phyloP scores from a whole-genome alignment of 208 protist genomes.

The Trypanosoma boissoni region DNA sequence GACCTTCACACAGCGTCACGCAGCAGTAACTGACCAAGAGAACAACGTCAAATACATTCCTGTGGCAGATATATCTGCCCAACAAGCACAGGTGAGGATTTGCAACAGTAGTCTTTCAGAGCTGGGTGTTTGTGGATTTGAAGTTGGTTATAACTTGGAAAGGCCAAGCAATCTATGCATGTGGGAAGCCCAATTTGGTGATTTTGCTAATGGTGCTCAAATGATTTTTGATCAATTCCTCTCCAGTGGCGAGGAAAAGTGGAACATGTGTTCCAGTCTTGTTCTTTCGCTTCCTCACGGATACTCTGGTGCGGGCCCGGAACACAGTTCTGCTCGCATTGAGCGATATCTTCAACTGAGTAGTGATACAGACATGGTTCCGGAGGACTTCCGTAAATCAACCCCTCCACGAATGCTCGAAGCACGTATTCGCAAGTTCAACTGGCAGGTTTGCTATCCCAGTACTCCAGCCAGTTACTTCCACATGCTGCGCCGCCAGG shows the following conservation, averaged over 20 bases:
- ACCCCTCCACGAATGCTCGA: conserved; percentile 63
- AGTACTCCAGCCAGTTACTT: conserved; percentile 99
- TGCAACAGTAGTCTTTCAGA: conserved; percentile 96
- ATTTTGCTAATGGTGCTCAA: conserved; percentile 99
- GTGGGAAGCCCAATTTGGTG: conserved; percentile 99
- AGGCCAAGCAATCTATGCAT: conserved; percentile 94
- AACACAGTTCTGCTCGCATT: conserved; percentile 97
- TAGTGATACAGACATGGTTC: conserved; percentile 88
- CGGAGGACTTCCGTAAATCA: conserved; percentile 62
- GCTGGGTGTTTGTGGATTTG: conserved; percentile 97
- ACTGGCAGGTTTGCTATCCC: conserved; percentile 95
- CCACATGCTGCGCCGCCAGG: conserved; percentile 97
- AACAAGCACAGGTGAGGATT: conserved; percentile 89
- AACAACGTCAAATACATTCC: conserved; percentile 89
- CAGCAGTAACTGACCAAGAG: conserved; percentile 93
- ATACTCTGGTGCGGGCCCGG: conserved; percentile 97
- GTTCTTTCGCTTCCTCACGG: conserved; percentile 98
- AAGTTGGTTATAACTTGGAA: conserved; percentile 95
- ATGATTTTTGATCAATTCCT: conserved; percentile 98
- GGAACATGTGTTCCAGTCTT: conserved; percentile 93
- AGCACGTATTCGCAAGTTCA: conserved; percentile 73
- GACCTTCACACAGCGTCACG: conserved; percentile 98
- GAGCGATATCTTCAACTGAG: conserved; percentile 98
- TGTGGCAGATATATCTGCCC: conserved; percentile 55
- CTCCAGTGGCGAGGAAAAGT: conserved; percentile 94